Percentiles rank a stretch among this genome's conserved stretches.
These are phyloP conservation scores for Adansonia madagascariensis DNA, from an alignment of 441 rosid genomes.

Conservation along the genomic window DNA sequence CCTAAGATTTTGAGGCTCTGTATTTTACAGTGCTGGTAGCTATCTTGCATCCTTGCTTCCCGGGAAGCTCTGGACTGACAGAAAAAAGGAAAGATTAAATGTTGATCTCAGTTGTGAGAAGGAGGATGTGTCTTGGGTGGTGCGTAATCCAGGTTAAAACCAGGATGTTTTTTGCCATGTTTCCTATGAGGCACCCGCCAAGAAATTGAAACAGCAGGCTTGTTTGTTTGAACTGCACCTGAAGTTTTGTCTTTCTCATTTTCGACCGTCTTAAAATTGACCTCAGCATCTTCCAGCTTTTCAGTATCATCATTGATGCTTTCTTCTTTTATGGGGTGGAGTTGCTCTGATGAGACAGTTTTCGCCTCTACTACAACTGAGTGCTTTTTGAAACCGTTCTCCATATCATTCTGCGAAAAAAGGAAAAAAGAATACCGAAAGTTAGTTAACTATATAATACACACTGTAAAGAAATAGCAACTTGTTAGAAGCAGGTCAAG, in stretches of 20 bases:
- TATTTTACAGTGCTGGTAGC: background rate
- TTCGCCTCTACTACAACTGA: conserved; percentile 12
- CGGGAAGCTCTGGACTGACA: background rate
- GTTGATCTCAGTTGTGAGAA: conserved; percentile 62
- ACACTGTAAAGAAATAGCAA: background rate
- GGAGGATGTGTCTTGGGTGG: conserved; percentile 91
- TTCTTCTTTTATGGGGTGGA: background rate
- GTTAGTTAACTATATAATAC: background rate
- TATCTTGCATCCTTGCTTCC: background rate
- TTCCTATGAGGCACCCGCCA: conserved; percentile 65
- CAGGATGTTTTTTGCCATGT: conserved; percentile 51
- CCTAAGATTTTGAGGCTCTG: conserved; percentile 17
- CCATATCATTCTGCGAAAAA: conserved; percentile 25
- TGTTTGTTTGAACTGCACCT: conserved; percentile 21
- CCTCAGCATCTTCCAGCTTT: conserved; percentile 24
- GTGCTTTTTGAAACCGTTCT: background rate
- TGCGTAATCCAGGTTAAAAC: conserved; percentile 69
- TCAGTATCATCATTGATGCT: background rate
- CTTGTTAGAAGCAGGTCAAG: background rate
- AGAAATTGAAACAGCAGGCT: conserved; percentile 43
- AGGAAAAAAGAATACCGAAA: background rate
- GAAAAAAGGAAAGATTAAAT: background rate
- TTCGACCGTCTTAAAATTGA: background rate
- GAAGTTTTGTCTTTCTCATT: conserved; percentile 24
- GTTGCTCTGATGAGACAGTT: background rate